Percentiles rank a stretch among this genome's conserved stretches.
Evolutionary conservation across 2,329 filamentous ascomycete species (phyloP).

Genomic region (Ophiocordyceps camponoti-rufipedis): DNA sequence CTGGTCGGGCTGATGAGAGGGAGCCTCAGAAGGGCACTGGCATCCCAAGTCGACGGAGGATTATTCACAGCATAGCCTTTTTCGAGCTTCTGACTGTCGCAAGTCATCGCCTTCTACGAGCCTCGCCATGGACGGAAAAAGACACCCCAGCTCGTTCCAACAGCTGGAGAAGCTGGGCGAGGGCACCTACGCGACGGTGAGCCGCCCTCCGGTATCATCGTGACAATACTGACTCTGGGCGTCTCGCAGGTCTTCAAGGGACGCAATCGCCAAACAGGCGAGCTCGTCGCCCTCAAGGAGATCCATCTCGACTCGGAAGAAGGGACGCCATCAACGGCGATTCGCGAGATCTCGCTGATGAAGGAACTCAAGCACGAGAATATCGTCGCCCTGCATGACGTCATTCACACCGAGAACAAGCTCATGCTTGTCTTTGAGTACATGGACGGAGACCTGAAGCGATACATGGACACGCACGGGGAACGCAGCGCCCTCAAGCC

Average conservation of each 20-base stretch:
- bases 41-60: too few relatives aligned
- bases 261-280: slow-evolving; percentile 88
- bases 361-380: slow-evolving; percentile 99
- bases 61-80: too few relatives aligned
- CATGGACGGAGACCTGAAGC: slow-evolving; percentile 97
- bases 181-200: slow-evolving; percentile 92
- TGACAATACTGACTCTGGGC: slow-evolving; percentile 4
- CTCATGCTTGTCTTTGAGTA: slow-evolving; percentile 98
- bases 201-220: slow-evolving; percentile 10
- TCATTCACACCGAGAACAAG: slow-evolving; percentile 99
- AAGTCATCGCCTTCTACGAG: neutral
- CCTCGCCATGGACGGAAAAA: slow-evolving; percentile 65
- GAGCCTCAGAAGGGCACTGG: neutral
- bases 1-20: neutral
- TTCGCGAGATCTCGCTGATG: slow-evolving; percentile 97
- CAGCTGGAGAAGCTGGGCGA: slow-evolving; percentile 98
- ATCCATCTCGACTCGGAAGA: slow-evolving; percentile 98
- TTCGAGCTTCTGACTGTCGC: too few relatives aligned
- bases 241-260: slow-evolving; percentile 78
- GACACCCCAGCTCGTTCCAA: slow-evolving; percentile 93
- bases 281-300: slow-evolving; percentile 92
- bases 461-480: slow-evolving; percentile 92
- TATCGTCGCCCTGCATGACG: slow-evolving; percentile 92
- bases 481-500: slow-evolving; percentile 81
- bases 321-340: slow-evolving; percentile 90